Conservation (phyloP, 1,139 yeast species). For the Yamadazyma sp. region DNA sequence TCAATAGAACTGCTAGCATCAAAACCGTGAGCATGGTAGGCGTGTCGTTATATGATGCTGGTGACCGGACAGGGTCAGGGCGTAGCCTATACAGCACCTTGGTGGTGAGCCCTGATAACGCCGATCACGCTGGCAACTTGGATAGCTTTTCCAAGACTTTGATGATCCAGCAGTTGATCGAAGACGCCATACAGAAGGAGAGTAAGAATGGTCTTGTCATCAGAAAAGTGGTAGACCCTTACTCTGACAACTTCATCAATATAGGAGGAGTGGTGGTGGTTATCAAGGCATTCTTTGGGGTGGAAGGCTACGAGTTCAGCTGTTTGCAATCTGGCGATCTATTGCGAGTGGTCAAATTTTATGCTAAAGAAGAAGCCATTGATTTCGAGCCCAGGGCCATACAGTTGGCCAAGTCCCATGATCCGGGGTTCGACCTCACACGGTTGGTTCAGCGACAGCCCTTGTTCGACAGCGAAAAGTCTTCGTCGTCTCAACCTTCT, state of each 20-base stretch:
- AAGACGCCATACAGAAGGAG: constrained; percentile 2
- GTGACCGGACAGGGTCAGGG: too few species aligned
- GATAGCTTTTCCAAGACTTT: constrained; percentile 30
- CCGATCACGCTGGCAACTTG: constrained; percentile 13
- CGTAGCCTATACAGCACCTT: neutral
- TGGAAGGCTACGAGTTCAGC: constrained; percentile 22
- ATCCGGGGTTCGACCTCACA: neutral
- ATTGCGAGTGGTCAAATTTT: constrained; percentile 30
- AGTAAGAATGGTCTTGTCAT: constrained; percentile 11
- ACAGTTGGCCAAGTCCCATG: neutral
- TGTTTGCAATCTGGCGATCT: constrained; percentile 36
- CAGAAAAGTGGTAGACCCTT: constrained; percentile 30
- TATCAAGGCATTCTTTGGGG: constrained; percentile 30
- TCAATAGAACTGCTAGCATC: neutral
- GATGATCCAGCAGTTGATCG: constrained; percentile 26
- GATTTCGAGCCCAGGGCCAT: neutral
- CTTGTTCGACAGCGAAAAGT: too few species aligned
- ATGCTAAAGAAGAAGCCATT: constrained; percentile 14
- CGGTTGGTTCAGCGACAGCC: neutral
- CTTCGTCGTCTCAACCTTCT: neutral
- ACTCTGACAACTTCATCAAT: constrained; percentile 24
- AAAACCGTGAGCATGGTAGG: neutral
- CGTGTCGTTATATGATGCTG: neutral
- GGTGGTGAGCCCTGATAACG: constrained; percentile 3
- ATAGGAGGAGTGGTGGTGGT: constrained; percentile 42